Conservation (phyloP, 2,329 filamentous ascomycete species). For the Torrubiellomyces zombiae region DNA sequence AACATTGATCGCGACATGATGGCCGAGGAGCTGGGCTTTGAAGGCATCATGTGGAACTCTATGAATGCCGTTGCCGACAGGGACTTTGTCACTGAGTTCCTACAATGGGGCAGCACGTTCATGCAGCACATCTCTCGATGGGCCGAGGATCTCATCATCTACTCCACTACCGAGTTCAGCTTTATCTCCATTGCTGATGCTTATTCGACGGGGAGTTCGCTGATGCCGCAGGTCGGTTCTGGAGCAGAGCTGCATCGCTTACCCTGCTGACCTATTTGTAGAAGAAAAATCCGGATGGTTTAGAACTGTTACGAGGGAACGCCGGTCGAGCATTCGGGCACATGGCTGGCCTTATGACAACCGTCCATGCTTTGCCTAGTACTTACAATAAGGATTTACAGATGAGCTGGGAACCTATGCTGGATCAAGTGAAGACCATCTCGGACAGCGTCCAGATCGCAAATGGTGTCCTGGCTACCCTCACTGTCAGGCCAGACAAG, state of each 20-base stretch:
- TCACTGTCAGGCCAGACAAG: slow-evolving; percentile 51
- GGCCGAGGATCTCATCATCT: slow-evolving; percentile 77
- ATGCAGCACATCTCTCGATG: slow-evolving; percentile 69
- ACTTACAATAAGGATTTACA: slow-evolving; percentile 92
- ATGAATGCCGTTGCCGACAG: slow-evolving; percentile 62
- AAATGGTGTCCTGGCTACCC: slow-evolving; percentile 60
- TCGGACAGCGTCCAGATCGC: slow-evolving; percentile 70
- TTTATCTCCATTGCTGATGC: slow-evolving; percentile 64
- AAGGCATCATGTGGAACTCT: slow-evolving; percentile 57
- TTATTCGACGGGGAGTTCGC: slow-evolving; percentile 58
- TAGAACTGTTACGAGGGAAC: slow-evolving; percentile 2
- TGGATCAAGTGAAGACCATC: slow-evolving; percentile 70
- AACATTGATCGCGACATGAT: slow-evolving; percentile 65
- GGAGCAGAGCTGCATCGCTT: no score
- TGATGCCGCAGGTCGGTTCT: slow-evolving; percentile 76
- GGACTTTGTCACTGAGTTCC: slow-evolving; percentile 67
- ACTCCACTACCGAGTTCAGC: slow-evolving; percentile 58
- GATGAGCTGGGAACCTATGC: slow-evolving; percentile 70
- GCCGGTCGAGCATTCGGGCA: slow-evolving; percentile 58
- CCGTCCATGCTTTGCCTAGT: slow-evolving; percentile 52
- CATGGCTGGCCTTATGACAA: slow-evolving; percentile 62
- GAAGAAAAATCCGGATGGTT: slow-evolving; percentile 37
- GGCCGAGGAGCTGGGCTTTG: slow-evolving; percentile 67
- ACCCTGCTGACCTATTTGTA: no score
- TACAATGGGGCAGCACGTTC: slow-evolving; percentile 64